Evolutionary conservation across 31 red algal species (phyloP).

Genomic region (Endocladia muricata): DNA sequence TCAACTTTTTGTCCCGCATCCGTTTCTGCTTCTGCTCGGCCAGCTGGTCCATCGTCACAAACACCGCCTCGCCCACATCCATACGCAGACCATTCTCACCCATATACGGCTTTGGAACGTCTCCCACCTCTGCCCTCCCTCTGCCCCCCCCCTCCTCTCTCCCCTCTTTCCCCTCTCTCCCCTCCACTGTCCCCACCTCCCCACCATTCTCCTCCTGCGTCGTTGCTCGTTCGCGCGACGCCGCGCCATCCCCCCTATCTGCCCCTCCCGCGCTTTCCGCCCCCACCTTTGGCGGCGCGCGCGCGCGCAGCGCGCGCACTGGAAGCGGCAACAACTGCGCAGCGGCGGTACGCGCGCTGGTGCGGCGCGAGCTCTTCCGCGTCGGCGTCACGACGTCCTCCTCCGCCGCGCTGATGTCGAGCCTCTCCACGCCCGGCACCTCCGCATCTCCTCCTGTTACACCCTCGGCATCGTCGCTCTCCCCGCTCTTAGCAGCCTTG

Average conservation of each 20-base stretch:
- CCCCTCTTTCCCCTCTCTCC: background rate
- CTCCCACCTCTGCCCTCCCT: background rate
- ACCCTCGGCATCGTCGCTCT: too few species aligned
- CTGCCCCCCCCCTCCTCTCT: background rate
- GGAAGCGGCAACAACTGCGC: too few species aligned
- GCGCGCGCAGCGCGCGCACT: background rate
- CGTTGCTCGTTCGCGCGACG: background rate
- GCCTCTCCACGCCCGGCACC: too few species aligned
- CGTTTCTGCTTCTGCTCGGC: constrained; percentile 42
- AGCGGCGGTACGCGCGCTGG: too few species aligned
- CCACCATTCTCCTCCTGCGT: background rate
- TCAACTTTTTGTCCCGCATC: constrained; percentile 39
- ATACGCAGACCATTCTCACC: constrained; percentile 27
- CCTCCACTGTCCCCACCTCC: background rate
- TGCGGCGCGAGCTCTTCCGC: too few species aligned
- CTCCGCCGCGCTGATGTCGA: too few species aligned
- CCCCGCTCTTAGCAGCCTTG: too few species aligned
- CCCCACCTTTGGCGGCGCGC: too few species aligned
- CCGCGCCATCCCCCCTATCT: background rate
- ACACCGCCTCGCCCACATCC: constrained; percentile 47
- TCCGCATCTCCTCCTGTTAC: too few species aligned
- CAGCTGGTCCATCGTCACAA: constrained; percentile 60
- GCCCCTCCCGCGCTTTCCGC: background rate
- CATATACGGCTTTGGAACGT: constrained; percentile 7
- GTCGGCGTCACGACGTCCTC: too few species aligned